phyloP scores from a whole-genome alignment of 495 filamentous ascomycete genomes.

The Aspergillus carlsbadensis region DNA sequence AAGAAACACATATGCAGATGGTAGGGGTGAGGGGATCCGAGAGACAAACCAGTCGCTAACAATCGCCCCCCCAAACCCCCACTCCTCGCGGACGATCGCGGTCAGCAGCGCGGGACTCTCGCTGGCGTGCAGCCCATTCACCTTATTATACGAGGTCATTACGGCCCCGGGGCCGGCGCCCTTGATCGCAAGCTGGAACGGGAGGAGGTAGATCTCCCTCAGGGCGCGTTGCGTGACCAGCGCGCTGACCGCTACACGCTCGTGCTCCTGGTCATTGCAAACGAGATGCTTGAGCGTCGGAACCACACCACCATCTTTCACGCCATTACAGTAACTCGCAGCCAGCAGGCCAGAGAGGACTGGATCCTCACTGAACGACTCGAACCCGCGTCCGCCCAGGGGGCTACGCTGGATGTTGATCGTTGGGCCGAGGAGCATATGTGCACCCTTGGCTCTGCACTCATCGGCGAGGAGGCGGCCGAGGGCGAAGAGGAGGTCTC shows the following conservation, averaged over 20 bases:
- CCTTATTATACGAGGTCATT: constrained; percentile 68
- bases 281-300: constrained; percentile 80
- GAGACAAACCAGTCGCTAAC: constrained; percentile 53
- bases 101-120: constrained; percentile 55
- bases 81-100: constrained; percentile 61
- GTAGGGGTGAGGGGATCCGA: no score
- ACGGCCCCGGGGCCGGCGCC: constrained; percentile 63
- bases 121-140: constrained; percentile 63
- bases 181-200: constrained; percentile 69
- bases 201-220: constrained; percentile 74
- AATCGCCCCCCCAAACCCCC: constrained; percentile 61
- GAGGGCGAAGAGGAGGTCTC: constrained; percentile 55
- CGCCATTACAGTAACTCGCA: constrained; percentile 63
- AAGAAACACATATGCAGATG: no score
- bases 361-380: background rate
- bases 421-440: background rate
- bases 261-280: constrained; percentile 76
- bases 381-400: background rate
- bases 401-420: background rate
- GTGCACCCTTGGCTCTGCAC: constrained; percentile 3
- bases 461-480: constrained; percentile 63
- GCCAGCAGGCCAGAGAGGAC: constrained; percentile 66
- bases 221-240: constrained; percentile 69
- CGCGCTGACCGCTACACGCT: constrained; percentile 64
- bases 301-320: constrained; percentile 68